Conservation (phyloP, 352 stramenopile species). For the Pythium dissotocum region DNA sequence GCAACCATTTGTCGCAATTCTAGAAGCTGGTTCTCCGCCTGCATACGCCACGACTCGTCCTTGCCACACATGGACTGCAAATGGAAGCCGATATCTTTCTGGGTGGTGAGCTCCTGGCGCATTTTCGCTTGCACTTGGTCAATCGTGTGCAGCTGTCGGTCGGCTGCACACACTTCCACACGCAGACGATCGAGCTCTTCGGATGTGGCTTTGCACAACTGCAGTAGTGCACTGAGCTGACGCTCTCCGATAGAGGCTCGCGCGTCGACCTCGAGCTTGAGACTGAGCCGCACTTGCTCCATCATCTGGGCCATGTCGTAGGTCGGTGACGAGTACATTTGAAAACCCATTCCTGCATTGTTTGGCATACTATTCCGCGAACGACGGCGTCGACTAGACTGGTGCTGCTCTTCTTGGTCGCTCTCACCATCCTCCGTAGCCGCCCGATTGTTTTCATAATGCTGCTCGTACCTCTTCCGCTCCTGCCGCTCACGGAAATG, state of each 20-base stretch:
- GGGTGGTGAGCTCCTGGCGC: slow-evolving; percentile 73
- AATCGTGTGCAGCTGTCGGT: slow-evolving; percentile 74
- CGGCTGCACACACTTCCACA: slow-evolving; percentile 66
- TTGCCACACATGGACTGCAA: slow-evolving; percentile 84
- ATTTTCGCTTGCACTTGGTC: slow-evolving; percentile 79
- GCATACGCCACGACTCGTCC: slow-evolving; percentile 84
- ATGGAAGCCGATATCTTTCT: slow-evolving; percentile 83
- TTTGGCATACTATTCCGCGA: neutral
- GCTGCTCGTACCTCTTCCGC: slow-evolving; percentile 46
- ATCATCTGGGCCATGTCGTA: slow-evolving; percentile 87
- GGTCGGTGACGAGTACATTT: slow-evolving; percentile 67
- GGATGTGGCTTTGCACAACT: slow-evolving; percentile 71
- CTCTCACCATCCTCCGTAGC: slow-evolving; percentile 21
- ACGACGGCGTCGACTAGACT: neutral
- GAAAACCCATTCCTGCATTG: slow-evolving; percentile 23
- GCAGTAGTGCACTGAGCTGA: slow-evolving; percentile 71
- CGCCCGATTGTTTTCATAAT: slow-evolving; percentile 21
- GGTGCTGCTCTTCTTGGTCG: slow-evolving; percentile 12
- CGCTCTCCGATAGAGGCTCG: slow-evolving; percentile 73
- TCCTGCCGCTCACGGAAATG: slow-evolving; percentile 59
- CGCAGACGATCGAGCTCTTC: slow-evolving; percentile 74
- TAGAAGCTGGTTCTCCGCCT: slow-evolving; percentile 78
- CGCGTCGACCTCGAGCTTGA: slow-evolving; percentile 83
- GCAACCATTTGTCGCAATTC: slow-evolving; percentile 76
- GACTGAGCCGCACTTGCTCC: slow-evolving; percentile 77